Conservation (phyloP, 2,329 filamentous ascomycete species). For the Ophiocordyceps polyrhachis-furcata region DNA sequence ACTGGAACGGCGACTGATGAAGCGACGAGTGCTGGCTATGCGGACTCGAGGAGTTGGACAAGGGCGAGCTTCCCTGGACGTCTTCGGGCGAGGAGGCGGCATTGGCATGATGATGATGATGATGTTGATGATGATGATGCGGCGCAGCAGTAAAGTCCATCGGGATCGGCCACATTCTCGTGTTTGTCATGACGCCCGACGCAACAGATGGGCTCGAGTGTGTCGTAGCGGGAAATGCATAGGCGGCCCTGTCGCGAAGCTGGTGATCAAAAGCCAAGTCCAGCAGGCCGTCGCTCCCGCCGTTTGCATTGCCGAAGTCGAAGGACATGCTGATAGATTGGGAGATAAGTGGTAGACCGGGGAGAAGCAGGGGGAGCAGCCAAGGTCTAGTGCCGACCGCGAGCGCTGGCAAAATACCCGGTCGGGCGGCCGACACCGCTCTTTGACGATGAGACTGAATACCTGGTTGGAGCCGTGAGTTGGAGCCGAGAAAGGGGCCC, state of each 20-base stretch:
- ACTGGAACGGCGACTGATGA: conserved; percentile 36
- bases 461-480: not conserved
- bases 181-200: conserved; percentile 17
- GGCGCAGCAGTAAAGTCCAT: conserved; percentile 30
- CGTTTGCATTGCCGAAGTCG: conserved; percentile 36
- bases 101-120: conserved; percentile 18
- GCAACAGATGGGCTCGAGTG: conserved; percentile 15
- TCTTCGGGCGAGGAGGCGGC: conserved; percentile 33
- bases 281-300: conserved; percentile 38
- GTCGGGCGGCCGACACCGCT: conserved; percentile 21
- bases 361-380: conserved; percentile 9
- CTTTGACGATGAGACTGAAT: conserved; percentile 15
- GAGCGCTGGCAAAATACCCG: conserved; percentile 6
- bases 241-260: conserved; percentile 34
- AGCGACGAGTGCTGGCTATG: conserved; percentile 28
- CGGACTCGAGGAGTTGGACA: conserved; percentile 32
- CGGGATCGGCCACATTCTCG: conserved; percentile 29
- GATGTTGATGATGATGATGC: conserved; percentile 15
- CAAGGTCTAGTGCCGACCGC: conserved; percentile 1
- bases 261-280: conserved; percentile 42
- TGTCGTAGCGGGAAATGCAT: conserved; percentile 8
- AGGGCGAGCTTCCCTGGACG: conserved; percentile 26
- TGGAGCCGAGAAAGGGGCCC: conserved; percentile 11
- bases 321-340: conserved; percentile 29
- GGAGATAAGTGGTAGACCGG: conserved; percentile 14